phyloP scores from a whole-genome alignment of 768 basidiomycete genomes.

The Pulveroboletus ravenelii region DNA sequence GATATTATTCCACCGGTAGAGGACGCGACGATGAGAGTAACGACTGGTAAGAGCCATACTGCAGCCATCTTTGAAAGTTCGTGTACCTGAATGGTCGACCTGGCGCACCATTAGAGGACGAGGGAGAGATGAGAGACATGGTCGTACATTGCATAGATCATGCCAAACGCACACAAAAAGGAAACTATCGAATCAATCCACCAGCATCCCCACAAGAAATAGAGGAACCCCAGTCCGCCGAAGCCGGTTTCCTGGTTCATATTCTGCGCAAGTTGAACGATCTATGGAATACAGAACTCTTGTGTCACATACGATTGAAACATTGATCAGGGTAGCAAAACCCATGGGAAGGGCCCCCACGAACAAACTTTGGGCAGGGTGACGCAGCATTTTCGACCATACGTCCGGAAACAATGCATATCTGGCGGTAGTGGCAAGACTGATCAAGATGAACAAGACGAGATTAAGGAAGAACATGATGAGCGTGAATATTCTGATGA shows the following conservation, averaged over 20 bases:
- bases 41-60: slow-evolving; percentile 48
- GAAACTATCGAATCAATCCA: slow-evolving; percentile 44
- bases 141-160: slow-evolving; percentile 45
- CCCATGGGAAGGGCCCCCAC: slow-evolving; percentile 44
- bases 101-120: slow-evolving; percentile 18
- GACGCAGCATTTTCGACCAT: slow-evolving; percentile 44
- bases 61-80: slow-evolving; percentile 37
- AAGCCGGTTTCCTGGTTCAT: slow-evolving; percentile 34
- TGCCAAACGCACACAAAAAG: slow-evolving; percentile 42
- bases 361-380: slow-evolving; percentile 44
- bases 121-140: not conserved
- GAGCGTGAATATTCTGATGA: slow-evolving; percentile 34
- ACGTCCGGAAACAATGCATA: slow-evolving; percentile 38
- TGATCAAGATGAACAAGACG: slow-evolving; percentile 35
- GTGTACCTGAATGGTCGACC: slow-evolving; percentile 44
- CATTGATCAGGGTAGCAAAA: slow-evolving; percentile 40
- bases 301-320: slow-evolving; percentile 31
- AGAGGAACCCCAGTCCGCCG: slow-evolving; percentile 36
- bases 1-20: slow-evolving; percentile 47
- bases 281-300: not conserved
- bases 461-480: slow-evolving; percentile 39
- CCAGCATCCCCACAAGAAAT: slow-evolving; percentile 46
- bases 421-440: slow-evolving; percentile 33
- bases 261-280: slow-evolving; percentile 12
- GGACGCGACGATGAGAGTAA: slow-evolving; percentile 50